Conservation (phyloP, 2,329 filamentous ascomycete genomes). For the Fusarium avenaceum region DNA sequence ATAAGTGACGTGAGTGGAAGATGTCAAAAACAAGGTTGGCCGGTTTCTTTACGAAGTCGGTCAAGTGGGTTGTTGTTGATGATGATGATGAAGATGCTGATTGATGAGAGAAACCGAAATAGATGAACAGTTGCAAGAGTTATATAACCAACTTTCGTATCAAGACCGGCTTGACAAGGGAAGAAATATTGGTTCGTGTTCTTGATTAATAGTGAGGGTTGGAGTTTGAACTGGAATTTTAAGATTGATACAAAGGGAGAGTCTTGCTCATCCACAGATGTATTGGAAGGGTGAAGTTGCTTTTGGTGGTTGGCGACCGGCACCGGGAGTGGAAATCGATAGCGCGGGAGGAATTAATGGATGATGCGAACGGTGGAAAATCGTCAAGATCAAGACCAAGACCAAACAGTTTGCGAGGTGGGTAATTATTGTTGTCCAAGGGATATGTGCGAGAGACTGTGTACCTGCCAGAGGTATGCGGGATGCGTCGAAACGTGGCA, state of each 20-base stretch:
- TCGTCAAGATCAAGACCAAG: constrained; percentile 37
- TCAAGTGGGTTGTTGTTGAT: background rate
- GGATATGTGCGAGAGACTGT: constrained; percentile 15
- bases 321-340: constrained; percentile 34
- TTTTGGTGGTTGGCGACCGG: constrained; percentile 36
- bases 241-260: constrained; percentile 47
- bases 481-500: constrained; percentile 39
- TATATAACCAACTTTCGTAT: constrained; percentile 38
- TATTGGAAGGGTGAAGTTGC: constrained; percentile 35
- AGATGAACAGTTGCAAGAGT: constrained; percentile 21
- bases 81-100: constrained; percentile 22
- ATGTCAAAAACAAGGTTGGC: constrained; percentile 3
- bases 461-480: constrained; percentile 47
- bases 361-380: constrained; percentile 23
- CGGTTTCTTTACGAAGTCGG: constrained; percentile 5
- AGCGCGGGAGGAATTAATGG: constrained; percentile 13
- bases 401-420: constrained; percentile 15
- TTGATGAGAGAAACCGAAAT: constrained; percentile 12
- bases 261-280: constrained; percentile 40
- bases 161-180: constrained; percentile 48
- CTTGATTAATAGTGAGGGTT: constrained; percentile 34
- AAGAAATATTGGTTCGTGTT: constrained; percentile 41
- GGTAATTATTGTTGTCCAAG: constrained; percentile 37
- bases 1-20: constrained; percentile 27
- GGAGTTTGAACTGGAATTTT: constrained; percentile 39